Percentiles rank a stretch among this genome's conserved stretches.
Conservation (phyloP, 768 basidiomycete genomes). For the Xanthoconium stramineum region DNA sequence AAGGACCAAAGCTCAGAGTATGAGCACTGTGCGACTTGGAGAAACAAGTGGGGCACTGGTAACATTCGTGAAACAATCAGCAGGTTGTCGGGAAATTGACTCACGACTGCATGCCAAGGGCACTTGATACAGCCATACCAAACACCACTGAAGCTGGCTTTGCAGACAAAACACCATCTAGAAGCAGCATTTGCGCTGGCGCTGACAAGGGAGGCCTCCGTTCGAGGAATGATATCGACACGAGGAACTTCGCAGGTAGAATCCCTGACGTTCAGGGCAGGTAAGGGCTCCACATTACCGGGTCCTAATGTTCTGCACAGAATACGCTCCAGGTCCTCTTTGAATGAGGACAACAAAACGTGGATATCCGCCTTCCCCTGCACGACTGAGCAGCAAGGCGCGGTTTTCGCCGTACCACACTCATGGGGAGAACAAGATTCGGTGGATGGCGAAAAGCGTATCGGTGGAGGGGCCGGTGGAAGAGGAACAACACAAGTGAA, state of each 20-base stretch:
- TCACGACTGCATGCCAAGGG: constrained; percentile 30
- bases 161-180: constrained; percentile 32
- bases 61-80: constrained; percentile 7
- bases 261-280: not conserved
- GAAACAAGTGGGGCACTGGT: constrained; percentile 28
- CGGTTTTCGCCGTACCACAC: not conserved
- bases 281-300: not conserved
- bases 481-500: constrained; percentile 10
- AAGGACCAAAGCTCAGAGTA: constrained; percentile 31
- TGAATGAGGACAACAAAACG: constrained; percentile 47
- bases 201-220: not conserved
- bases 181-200: not conserved
- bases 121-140: constrained; percentile 34
- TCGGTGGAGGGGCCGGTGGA: constrained; percentile 14
- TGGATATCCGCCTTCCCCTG: constrained; percentile 50
- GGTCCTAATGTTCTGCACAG: constrained; percentile 37
- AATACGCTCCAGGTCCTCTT: constrained; percentile 48
- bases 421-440: not conserved
- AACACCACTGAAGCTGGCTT: constrained; percentile 19
- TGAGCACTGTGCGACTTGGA: constrained; percentile 26
- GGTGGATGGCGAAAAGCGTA: not conserved
- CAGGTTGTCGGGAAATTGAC: not conserved
- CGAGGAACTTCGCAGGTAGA: not conserved
- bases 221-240: not conserved
- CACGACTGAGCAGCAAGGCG: constrained; percentile 42